Conservation (phyloP, 2,329 filamentous ascomycete species). For the Ophiostoma sp. region DNA sequence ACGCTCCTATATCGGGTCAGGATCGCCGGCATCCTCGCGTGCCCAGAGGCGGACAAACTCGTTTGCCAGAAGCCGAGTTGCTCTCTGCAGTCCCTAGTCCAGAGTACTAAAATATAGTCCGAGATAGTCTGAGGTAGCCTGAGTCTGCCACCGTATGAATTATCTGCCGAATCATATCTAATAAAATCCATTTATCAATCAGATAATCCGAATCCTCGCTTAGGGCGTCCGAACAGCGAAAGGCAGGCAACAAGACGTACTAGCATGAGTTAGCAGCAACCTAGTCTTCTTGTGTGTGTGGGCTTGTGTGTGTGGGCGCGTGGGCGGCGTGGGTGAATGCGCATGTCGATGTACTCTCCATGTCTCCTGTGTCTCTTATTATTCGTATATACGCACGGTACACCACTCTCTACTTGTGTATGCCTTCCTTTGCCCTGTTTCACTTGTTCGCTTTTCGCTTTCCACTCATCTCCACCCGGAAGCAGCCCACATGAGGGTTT, state of each 20-base stretch:
- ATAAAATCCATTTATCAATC: constrained; percentile 6
- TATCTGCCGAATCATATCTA: neutral
- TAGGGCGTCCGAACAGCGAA: neutral
- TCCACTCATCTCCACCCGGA: constrained; percentile 2
- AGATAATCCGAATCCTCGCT: neutral
- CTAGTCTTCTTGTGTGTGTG: neutral
- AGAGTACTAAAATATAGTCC: neutral
- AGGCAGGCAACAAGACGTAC: neutral
- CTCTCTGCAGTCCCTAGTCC: neutral
- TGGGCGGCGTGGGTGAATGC: neutral
- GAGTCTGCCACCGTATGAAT: too few relatives aligned
- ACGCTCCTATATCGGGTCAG: constrained; percentile 1
- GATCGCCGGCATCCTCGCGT: neutral
- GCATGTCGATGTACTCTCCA: neutral
- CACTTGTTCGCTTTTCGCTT: neutral
- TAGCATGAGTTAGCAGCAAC: constrained; percentile 5
- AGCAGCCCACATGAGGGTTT: neutral
- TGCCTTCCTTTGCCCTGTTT: neutral
- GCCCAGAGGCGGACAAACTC: neutral
- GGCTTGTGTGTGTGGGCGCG: neutral
- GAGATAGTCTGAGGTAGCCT: neutral
- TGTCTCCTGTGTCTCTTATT: neutral
- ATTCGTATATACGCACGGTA: neutral
- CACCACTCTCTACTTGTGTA: neutral
- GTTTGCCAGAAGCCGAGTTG: neutral